Evolutionary conservation across 192 early-diverging fungal species (phyloP), one percentile per base, ranked within the genome.

Genomic region (Spinellus fusiger): DNA sequence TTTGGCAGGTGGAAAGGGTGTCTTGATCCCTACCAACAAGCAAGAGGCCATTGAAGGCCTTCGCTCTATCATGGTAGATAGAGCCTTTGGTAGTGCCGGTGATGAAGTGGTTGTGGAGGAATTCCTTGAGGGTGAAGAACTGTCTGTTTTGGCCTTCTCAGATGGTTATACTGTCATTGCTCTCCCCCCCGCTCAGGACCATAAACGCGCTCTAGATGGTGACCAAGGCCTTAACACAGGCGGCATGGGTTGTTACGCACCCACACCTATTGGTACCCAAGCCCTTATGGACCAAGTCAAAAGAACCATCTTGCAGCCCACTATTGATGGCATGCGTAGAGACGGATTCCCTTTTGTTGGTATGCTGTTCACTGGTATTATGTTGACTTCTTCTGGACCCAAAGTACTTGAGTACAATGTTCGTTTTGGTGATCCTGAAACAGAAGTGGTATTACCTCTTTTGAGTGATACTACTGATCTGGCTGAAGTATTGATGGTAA

Each of bases 321-420:
- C 97, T 37, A 84, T 99, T 57, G 89, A 94, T 71, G 97, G 94
- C 33, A 95, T 99, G 90, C 88, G 97, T 64, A 83, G 85, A 18
- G 95, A 97, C 62, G 96, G 92, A 10, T 87, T 84, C 73, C 97
- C 97, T 23, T 99, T 98, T 75, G 91, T 99, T 16, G 97, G 97
- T 31, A 87, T 93, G 67, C 79, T 99, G 46, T 99, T 96, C 72
- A 95, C 93, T 20, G 97, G 97, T 20, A 80, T 97, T 31, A 99
- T 99, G 92, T 77, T 99, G 46, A 98, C 94, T 0, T 68, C 68
- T n/a, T 66, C 80, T 31, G 95, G 97, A 7, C 90, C 92, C 53
- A 96, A 94, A 76, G 91, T 96, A 9, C 81, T 99, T 28, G 97
- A 99, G 74, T 99, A 93, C 86, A 99, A 99, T 75, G 91, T 91